Evolutionary conservation across 495 filamentous ascomycete species (phyloP).

Genomic region (Xylaria sp.): DNA sequence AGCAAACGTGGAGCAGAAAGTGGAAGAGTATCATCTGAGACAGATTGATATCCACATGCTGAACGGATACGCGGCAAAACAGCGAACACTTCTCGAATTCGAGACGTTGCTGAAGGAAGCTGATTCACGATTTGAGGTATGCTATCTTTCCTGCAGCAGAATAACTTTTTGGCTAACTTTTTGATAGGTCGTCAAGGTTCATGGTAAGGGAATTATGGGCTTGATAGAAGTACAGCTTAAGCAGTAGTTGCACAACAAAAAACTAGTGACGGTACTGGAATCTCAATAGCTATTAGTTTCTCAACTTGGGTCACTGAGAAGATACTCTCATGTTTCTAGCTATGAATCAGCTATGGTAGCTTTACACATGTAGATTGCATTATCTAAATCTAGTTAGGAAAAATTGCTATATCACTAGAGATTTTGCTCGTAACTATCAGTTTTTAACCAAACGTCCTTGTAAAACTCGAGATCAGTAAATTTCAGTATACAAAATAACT

Average conservation of each 20-base stretch:
- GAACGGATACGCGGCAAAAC: slow-evolving; percentile 36
- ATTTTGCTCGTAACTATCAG: too few species aligned
- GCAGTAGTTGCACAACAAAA: background rate
- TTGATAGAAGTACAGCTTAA: slow-evolving; percentile 2
- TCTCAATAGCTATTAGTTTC: background rate
- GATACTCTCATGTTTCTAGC: too few species aligned
- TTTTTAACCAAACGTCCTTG: too few species aligned
- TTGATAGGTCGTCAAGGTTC: background rate
- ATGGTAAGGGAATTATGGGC: slow-evolving; percentile 10
- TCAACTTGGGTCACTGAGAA: background rate
- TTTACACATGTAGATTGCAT: too few species aligned
- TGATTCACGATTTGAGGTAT: slow-evolving; percentile 30
- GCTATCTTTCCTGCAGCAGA: background rate
- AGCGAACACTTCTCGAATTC: slow-evolving; percentile 43
- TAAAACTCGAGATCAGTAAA: too few species aligned
- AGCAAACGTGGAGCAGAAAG: slow-evolving; percentile 5
- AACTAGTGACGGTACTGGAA: background rate
- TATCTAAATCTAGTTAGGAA: too few species aligned
- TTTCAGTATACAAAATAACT: too few species aligned
- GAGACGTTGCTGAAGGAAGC: slow-evolving; percentile 38
- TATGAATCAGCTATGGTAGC: too few species aligned
- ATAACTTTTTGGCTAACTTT: background rate
- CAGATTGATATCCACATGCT: slow-evolving; percentile 31
- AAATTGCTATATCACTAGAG: too few species aligned
- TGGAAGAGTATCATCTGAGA: slow-evolving; percentile 19